Base-by-base conservation (phyloP, 192 early-diverging fungal genomes). In the Fimicolochytrium jonesii region DNA sequence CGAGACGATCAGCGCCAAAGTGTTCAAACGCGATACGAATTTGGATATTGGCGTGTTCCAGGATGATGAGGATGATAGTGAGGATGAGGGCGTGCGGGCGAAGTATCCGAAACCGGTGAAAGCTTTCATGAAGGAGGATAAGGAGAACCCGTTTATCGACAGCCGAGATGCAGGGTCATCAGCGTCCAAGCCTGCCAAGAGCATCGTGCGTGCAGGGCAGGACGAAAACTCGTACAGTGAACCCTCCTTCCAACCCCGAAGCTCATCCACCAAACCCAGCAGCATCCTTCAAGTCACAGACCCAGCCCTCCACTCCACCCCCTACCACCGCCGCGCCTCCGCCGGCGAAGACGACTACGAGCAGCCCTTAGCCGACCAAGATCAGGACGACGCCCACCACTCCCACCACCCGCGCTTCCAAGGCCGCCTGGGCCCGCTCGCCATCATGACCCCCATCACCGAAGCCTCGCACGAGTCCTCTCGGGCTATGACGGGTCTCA, bases 1-100 rank as follows among this genome's bases (percentile, higher is more conserved):
- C 56, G 80, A 82, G 57, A 82, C 80, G 11, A 78, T 82, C 20
- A 76, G 73, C 20, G 42, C 42, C 7, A 57, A 77, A 23, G 77
- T 82, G 7, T 78, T 56, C 65, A 31, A 64, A 28, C 48, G 25
- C 29, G 3, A 54, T 11, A 30, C 20, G 22, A 29, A 50, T 6
- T 9, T 48, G 17, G 37, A 33, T 46, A 29, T 73, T 33, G 75
- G 72, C 4, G 72, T 77, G 11, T 75, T 67, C 41, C 30, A 48
- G 36, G 75, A 77, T 54, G 56, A 59, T 23, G 67, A 71, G 9
- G 61, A 45, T 25, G 63, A 53, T 0, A 32, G 59, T 59, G 57
- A 59, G 9, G 37, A 39, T 11, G 37, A 39, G 10, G 37, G 17
- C 9, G 37, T 17, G 37, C 10, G 37, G 37, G 37, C n/a, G n/a